Conservation (phyloP, 768 basidiomycete species). For the Udeniomyces megalosporus region DNA sequence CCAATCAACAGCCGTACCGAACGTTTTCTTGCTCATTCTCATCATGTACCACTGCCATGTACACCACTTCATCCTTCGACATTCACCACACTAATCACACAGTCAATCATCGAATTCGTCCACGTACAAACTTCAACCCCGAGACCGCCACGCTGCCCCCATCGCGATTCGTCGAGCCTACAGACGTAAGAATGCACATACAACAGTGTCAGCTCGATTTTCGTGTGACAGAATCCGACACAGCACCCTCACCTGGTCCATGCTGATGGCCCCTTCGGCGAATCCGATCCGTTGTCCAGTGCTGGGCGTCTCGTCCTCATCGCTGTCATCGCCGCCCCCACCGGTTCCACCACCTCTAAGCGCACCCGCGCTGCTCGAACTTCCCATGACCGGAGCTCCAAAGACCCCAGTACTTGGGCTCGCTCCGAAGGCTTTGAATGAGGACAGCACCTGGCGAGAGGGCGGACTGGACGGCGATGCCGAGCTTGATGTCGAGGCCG, state of each 20-base stretch:
- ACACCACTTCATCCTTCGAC: no score
- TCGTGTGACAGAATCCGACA: neutral
- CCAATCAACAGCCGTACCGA: no score
- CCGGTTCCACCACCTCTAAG: constrained; percentile 3
- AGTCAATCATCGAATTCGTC: no score
- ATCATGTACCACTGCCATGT: no score
- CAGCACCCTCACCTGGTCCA: constrained; percentile 7
- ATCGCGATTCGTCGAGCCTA: constrained; percentile 13
- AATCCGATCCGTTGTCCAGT: constrained; percentile 10
- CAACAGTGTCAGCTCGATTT: neutral
- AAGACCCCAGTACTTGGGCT: neutral
- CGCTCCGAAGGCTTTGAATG: constrained; percentile 14
- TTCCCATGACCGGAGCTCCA: constrained; percentile 1
- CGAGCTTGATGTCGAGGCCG: neutral
- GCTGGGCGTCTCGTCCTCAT: neutral
- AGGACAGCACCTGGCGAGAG: constrained; percentile 4
- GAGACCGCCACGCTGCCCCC: constrained; percentile 14
- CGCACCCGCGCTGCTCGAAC: neutral
- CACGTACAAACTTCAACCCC: neutral
- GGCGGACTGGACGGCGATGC: neutral
- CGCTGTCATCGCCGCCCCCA: neutral
- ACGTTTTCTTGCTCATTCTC: no score
- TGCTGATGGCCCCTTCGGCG: constrained; percentile 8
- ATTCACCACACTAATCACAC: no score
- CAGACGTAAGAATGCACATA: neutral